Evolutionary conservation across 345 rosid genomes (phyloP).

Genomic region (Microthlaspi erraticum): DNA sequence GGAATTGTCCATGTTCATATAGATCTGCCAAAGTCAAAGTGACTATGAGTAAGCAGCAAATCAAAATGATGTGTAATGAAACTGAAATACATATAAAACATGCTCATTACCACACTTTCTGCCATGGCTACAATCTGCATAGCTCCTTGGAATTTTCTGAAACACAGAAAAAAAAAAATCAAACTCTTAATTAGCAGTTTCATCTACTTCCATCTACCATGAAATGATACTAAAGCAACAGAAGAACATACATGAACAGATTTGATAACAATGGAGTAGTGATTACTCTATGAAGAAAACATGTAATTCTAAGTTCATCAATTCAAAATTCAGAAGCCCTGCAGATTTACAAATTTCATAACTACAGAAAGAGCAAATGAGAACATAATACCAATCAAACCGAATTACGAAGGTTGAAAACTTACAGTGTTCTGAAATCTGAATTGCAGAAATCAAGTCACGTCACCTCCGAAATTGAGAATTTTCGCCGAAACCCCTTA

Average conservation of each 20-base stretch:
- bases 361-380: too few species aligned
- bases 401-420: too few species aligned
- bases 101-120: slow-evolving; percentile 64
- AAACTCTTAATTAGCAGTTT: slow-evolving; percentile 11
- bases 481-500: too few species aligned
- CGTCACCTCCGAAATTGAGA: too few species aligned
- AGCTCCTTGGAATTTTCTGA: slow-evolving; percentile 88
- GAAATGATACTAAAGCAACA: background rate
- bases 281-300: too few species aligned
- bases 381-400: too few species aligned
- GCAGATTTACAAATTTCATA: too few species aligned
- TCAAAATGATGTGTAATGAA: background rate
- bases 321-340: too few species aligned
- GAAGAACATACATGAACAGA: slow-evolving; percentile 79
- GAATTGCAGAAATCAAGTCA: too few species aligned
- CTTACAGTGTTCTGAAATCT: too few species aligned
- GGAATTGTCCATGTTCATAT: slow-evolving; percentile 73
- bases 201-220: slow-evolving; percentile 21
- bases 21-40: slow-evolving; percentile 53
- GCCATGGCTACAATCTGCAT: slow-evolving; percentile 92
- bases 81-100: background rate
- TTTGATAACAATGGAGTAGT: too few species aligned
- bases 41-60: background rate
- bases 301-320: too few species aligned
- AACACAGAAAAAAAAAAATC: slow-evolving; percentile 10